Base-by-base conservation (phyloP, 2,329 filamentous ascomycete species). In the Pyrenophora seminiperda region DNA sequence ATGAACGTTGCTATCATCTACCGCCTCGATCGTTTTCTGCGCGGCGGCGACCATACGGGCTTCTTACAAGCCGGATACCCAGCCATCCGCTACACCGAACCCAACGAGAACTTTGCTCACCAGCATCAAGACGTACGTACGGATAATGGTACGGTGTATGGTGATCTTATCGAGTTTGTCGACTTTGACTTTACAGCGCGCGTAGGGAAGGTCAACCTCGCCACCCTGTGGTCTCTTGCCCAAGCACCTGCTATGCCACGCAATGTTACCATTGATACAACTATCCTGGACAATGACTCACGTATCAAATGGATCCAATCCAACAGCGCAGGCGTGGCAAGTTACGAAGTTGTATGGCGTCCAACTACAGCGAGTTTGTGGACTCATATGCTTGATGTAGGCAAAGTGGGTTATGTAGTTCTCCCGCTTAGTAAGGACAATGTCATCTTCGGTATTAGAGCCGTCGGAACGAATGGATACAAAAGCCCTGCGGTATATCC, bases 1-100 rank as follows among this genome's bases (percentile, higher is more conserved):
- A 84, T 85, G 81, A 77, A 78, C 52, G 76, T 84, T 10, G 77
- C 79, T 6, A 73, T 83, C 42, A 77, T 84, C 36, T 83, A 84
- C 65, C 77, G 81, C 2, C 72, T 80, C 0, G 82, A 84, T 54
- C 76, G 82, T 9, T 84, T 79, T 66, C 73, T 83, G 4, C 75
- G 82, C 3, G 80, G 82, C 30, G 82, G 82, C 22, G 82, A 84
- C 65, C 82, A 85, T 64, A 69, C 74, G 4, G 75, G 79, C 0
- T 84, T 84, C 63, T 76, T 85, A 10, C 68, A 77, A 34, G 75
- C 77, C n/a, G 82, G 82, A 3, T 84, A 80, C 58, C 72, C 81
- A 3, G 80, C 79, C 0, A 76, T 79, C 11, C 76, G 82, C 2
- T 83, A 82, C 73, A 83, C 81, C 0, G 82, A 85, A 68, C 80